phyloP scores from a whole-genome alignment of 2,329 filamentous ascomycete genomes.

The Pezicula radicicola region DNA sequence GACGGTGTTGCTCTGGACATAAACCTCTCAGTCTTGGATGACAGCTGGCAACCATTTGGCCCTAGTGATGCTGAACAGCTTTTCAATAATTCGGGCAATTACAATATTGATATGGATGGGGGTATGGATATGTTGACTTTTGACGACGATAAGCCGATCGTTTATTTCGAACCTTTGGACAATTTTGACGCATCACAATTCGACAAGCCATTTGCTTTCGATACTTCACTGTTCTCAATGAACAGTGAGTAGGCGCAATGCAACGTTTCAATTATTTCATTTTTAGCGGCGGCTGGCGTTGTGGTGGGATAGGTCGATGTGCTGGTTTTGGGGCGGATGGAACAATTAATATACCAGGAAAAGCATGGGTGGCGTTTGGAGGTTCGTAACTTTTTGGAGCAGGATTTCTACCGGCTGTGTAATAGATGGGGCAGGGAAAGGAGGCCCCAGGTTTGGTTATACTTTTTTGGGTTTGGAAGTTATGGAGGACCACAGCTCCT shows the following conservation, averaged over 20 bases:
- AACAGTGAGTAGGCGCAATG: slow-evolving; percentile 26
- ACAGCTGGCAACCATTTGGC: slow-evolving; percentile 43
- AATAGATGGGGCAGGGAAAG: background rate
- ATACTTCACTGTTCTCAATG: slow-evolving; percentile 42
- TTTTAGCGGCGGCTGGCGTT: slow-evolving; percentile 11
- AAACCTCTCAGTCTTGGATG: slow-evolving; percentile 35
- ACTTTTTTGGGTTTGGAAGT: no score
- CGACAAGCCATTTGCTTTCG: slow-evolving; percentile 50
- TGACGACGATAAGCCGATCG: slow-evolving; percentile 18
- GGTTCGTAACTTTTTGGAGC: slow-evolving; percentile 2
- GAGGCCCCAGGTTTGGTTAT: no score
- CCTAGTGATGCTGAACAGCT: slow-evolving; percentile 37
- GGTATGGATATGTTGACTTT: slow-evolving; percentile 23
- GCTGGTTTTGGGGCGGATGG: background rate
- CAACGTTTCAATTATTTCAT: slow-evolving; percentile 10
- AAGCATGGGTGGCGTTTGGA: slow-evolving; percentile 13
- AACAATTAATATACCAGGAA: slow-evolving; percentile 1
- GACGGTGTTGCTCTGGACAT: slow-evolving; percentile 53
- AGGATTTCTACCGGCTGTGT: background rate
- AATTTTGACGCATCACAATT: slow-evolving; percentile 44
- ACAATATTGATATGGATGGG: slow-evolving; percentile 28
- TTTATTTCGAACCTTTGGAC: slow-evolving; percentile 40
- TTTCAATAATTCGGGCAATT: slow-evolving; percentile 39
- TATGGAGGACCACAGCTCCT: no score
- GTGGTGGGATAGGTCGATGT: background rate